A percentile compares a stretch with the other conserved stretches of the same genome.
Conservation (phyloP, 2,329 filamentous ascomycete species). For the Sporothrix variecibatus region DNA sequence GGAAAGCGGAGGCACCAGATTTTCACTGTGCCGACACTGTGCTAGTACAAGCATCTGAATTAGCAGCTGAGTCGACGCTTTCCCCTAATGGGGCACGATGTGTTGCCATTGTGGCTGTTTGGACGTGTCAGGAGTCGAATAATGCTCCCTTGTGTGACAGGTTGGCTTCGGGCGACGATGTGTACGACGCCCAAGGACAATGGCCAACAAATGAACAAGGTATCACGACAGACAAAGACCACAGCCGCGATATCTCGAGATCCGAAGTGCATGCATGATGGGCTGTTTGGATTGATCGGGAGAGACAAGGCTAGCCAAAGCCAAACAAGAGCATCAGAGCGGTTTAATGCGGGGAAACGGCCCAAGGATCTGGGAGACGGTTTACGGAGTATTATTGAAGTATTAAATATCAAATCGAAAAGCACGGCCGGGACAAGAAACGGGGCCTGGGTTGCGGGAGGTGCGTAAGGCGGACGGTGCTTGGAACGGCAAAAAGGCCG, state of each 20-base stretch:
- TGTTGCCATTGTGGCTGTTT: background rate
- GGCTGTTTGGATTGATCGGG: background rate
- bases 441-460: background rate
- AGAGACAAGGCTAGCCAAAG: background rate
- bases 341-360: conserved; percentile 12
- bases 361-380: background rate
- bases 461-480: background rate
- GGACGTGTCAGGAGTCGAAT: background rate
- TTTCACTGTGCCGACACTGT: conserved; percentile 14
- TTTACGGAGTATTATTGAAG: background rate
- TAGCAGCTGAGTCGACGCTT: background rate
- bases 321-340: background rate
- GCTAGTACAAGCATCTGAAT: conserved; percentile 9
- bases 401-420: background rate
- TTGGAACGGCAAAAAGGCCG: background rate
- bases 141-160: background rate
- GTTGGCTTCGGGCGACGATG: background rate
- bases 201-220: background rate
- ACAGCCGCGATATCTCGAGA: background rate
- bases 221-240: background rate
- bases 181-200: background rate
- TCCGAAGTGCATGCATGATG: background rate
- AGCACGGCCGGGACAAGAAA: background rate
- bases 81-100: background rate
- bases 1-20: background rate